Base-by-base conservation (phyloP, 2,329 filamentous ascomycete species). In the Ceratocystis alfenasii region DNA sequence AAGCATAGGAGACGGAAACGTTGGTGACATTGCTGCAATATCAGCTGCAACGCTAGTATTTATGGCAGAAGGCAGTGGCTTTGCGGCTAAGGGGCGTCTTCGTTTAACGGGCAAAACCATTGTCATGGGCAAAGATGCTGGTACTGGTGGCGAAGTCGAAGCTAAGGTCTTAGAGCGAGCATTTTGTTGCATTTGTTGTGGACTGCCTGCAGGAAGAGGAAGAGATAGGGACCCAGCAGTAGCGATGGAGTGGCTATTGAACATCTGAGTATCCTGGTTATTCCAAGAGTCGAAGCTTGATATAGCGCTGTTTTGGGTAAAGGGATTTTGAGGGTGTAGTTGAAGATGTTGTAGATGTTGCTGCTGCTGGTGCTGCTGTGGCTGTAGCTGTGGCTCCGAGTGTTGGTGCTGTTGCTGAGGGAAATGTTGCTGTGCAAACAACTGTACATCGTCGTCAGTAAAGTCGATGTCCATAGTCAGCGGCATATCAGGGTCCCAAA, bases 391-490 rank as follows among this genome's bases (percentile, higher is more conserved):
- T 36, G 25, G 28, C 4, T 50, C 22, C 28, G 70, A 69, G 44
- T 68, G 62, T 57, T 75, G 73, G 17, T 72, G 72, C 2, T 72
- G 71, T 59, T 57, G 46, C 17, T 62, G 63, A 8, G 45, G 46
- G 10, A 71, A 69, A 6, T 68, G 73, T 30, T 62, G 57, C 55
- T 65, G 64, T 65, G 73, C 72, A 66, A 83, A 82, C 44, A 81
- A 73, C 64, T 76, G 75, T 22, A 75, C 71, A 22, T 75, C 75
- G 22, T 78, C 74, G 20, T 76, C 73, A 60, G 76, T 74, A 68
- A 85, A 86, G 70, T 86, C 83, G 64, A 87, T 74, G 66, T 85
- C 83, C 81, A 87, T 84, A 28, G 75, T 78, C 45, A 65, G 33
- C 8, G 63, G 53, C 44, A 74, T 71, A 63, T 80, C 78, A 2